Evolutionary conservation across 768 basidiomycete genomes (phyloP), one percentile per base, ranked within the genome.

Genomic region (Cyclocybe aegerita): DNA sequence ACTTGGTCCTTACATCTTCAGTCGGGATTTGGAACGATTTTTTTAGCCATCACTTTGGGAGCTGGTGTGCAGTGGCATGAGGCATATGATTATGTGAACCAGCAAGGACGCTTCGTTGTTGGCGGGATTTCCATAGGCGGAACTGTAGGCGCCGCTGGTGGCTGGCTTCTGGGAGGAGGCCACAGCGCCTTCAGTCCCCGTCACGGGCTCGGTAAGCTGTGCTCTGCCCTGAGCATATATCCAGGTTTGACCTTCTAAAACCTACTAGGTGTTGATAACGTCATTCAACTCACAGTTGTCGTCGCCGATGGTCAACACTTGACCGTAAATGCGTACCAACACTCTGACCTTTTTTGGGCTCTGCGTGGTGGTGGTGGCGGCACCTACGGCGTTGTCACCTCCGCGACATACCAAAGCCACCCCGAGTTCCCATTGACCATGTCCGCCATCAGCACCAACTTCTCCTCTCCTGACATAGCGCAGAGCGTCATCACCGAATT

Each of bases 311-410:
- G 70, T 2, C 41, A 65, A 7, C 60, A 61, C 43, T 55, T 72
- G 41, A 68, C 57, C 11, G 69, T 64, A 11, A 78, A 79, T 50
- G 43, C 52, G 0, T 60, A 67, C 55, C 65, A 66, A 29, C 61
- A 75, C 49, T 12, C 64, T 3, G 74, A 78, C 52, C 66, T 79
- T 2, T 79, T 73, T 60, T 80, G 73, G 70, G 74, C 77, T 1
- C 56, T 80, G 35, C 68, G 76, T 15, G 78, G 77, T 1, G 63
- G 63, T 7, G 63, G 63, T 3, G 60, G 60, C 9, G 56, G 60
- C 4, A 60, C 56, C 10, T 63, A 60, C 39, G 64, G 63, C 10
- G 54, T 64, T 33, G 59, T 63, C 12, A 43, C 54, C 7, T 50
- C 49, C 15, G 50, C 48, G 4, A 61, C 62, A 1, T 56, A 52